Percentiles rank a stretch among this genome's conserved stretches.
Evolutionary conservation across 2,329 filamentous ascomycete genomes (phyloP).

Genomic region (Curvularia sp.): DNA sequence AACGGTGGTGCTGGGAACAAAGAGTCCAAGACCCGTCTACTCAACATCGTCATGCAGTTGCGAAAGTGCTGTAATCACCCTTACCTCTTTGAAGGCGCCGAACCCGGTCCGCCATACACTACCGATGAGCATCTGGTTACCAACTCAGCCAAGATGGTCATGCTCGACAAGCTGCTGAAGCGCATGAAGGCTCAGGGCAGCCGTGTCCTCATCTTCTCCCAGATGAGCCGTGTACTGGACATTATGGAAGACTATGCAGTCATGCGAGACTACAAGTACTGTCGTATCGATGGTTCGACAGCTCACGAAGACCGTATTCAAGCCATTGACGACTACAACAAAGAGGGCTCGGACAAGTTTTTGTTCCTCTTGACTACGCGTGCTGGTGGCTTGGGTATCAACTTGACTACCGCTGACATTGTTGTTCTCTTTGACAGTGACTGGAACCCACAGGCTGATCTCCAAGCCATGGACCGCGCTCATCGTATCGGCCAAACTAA

Average conservation of each 20-base stretch:
- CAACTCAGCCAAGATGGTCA: conserved; percentile 97
- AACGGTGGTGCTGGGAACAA: conserved; percentile 96
- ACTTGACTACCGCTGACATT: conserved; percentile 92
- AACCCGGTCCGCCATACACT: conserved; percentile 96
- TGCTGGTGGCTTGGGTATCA: conserved; percentile 95
- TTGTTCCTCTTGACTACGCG: conserved; percentile 94
- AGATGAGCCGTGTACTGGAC: conserved; percentile 97
- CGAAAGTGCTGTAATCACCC: conserved; percentile 99
- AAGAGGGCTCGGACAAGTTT: conserved; percentile 84
- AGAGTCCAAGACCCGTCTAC: conserved; percentile 93
- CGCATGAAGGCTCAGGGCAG: conserved; percentile 87
- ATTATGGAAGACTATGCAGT: conserved; percentile 99
- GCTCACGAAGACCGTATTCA: conserved; percentile 97
- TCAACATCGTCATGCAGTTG: conserved; percentile 99
- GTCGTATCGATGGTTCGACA: conserved; percentile 94
- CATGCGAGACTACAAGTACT: conserved; percentile 93
- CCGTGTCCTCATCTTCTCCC: conserved; percentile 97
- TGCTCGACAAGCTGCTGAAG: conserved; percentile 88
- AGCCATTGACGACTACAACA: conserved; percentile 98
- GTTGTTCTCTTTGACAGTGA: conserved; percentile 97
- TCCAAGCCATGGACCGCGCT: conserved; percentile 98
- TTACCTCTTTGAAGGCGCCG: conserved; percentile 96
- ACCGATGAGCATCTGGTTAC: conserved; percentile 94
- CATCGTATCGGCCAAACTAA: conserved; percentile 99
- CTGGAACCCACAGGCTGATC: conserved; percentile 97